Percentiles rank a stretch among this genome's conserved stretches.
phyloP scores from a whole-genome alignment of 352 stramenopile species.

The Globisporangium canariense region DNA sequence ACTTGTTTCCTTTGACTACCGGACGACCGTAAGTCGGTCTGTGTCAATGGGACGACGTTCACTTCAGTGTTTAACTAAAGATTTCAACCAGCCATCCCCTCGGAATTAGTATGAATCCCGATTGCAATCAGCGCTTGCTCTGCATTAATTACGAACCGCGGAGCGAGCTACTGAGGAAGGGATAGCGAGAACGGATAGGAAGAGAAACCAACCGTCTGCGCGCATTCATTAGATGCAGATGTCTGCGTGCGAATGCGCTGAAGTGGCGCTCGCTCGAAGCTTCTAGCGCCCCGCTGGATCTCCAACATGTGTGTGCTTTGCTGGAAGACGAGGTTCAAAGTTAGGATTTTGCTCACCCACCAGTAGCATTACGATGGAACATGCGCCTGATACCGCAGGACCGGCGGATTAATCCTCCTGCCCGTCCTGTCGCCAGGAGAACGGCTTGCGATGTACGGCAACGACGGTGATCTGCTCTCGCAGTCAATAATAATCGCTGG shows the following conservation, averaged over 20 bases:
- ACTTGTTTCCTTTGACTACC: not conserved
- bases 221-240: not conserved
- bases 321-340: not conserved
- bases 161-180: not conserved
- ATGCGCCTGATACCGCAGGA: not conserved
- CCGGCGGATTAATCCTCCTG: conserved; percentile 1
- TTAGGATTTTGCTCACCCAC: not conserved
- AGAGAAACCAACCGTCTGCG: not conserved
- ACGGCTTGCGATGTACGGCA: too few relatives aligned
- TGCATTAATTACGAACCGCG: too few relatives aligned
- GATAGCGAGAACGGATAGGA: not conserved
- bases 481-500: not conserved
- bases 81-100: not conserved
- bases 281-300: not conserved
- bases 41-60: not conserved
- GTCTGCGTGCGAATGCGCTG: not conserved
- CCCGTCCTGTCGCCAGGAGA: too few relatives aligned
- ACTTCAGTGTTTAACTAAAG: not conserved
- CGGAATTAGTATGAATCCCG: not conserved
- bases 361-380: not conserved
- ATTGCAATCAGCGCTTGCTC: not conserved
- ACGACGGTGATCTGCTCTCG: not conserved
- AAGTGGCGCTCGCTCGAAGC: not conserved
- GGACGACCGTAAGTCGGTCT: not conserved
- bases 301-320: not conserved